phyloP scores from a whole-genome alignment of 148 eudicot genomes.

The Silene latifolia region DNA sequence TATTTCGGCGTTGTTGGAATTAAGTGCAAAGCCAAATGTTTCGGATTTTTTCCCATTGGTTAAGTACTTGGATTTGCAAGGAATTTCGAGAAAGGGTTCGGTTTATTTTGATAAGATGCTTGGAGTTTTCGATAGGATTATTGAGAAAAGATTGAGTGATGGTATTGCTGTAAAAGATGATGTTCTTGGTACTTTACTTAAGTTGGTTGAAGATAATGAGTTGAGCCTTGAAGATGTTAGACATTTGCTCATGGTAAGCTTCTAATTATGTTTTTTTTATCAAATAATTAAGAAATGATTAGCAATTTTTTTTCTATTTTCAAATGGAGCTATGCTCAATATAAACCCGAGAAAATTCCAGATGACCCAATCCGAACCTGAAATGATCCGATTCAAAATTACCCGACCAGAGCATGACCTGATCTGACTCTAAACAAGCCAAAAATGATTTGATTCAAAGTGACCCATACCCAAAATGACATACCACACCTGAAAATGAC shows the following conservation, averaged over 20 bases:
- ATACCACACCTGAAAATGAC: too few relatives aligned
- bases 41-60: conserved; percentile 22
- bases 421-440: too few relatives aligned
- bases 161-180: not conserved
- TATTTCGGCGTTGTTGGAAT: conserved; percentile 1
- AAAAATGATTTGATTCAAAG: too few relatives aligned
- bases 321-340: too few relatives aligned
- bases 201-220: conserved; percentile 11
- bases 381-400: too few relatives aligned
- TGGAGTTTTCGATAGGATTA: conserved; percentile 10
- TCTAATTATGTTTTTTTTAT: not conserved
- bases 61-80: conserved; percentile 18
- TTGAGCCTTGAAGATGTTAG: conserved; percentile 25
- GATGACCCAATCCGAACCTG: too few relatives aligned
- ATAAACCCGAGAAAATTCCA: too few relatives aligned
- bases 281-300: not conserved
- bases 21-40: conserved; percentile 23
- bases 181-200: conserved; percentile 18
- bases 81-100: not conserved
- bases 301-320: too few relatives aligned
- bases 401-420: too few relatives aligned
- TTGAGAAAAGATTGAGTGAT: conserved; percentile 19
- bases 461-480: too few relatives aligned
- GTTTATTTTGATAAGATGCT: not conserved
- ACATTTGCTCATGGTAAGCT: conserved; percentile 28